Conservation (phyloP, 2,329 filamentous ascomycete genomes). For the Penicillium concentricum region DNA sequence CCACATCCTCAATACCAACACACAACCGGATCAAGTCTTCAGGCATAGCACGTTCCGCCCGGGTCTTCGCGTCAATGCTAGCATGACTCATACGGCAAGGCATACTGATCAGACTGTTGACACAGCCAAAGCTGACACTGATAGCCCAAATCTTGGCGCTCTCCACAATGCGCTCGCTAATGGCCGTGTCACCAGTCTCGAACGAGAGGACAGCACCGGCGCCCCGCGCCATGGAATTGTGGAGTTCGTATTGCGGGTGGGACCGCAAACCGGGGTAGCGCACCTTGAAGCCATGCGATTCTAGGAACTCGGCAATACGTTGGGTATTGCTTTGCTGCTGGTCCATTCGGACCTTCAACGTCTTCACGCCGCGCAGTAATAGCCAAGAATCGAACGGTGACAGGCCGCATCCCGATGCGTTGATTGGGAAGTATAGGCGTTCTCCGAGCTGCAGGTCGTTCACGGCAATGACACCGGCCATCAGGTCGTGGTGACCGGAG, state of each 20-base stretch:
- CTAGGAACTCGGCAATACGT: slow-evolving; percentile 86
- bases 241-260: slow-evolving; percentile 93
- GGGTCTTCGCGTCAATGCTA: slow-evolving; percentile 93
- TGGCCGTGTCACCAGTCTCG: slow-evolving; percentile 80
- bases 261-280: slow-evolving; percentile 92
- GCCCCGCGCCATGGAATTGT: slow-evolving; percentile 92
- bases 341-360: slow-evolving; percentile 95
- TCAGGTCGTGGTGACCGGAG: slow-evolving; percentile 96
- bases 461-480: slow-evolving; percentile 94
- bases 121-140: slow-evolving; percentile 95
- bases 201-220: slow-evolving; percentile 94
- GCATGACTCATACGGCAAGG: slow-evolving; percentile 99
- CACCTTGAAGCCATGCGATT: slow-evolving; percentile 87
- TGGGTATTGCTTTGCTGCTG: slow-evolving; percentile 94
- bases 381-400: slow-evolving; percentile 96
- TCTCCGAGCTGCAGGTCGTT: slow-evolving; percentile 81
- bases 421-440: slow-evolving; percentile 94
- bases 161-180: slow-evolving; percentile 93
- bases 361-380: slow-evolving; percentile 93
- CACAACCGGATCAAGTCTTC: slow-evolving; percentile 96
- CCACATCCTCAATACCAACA: slow-evolving; percentile 90
- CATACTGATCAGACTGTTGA: slow-evolving; percentile 99
- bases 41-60: slow-evolving; percentile 84
- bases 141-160: slow-evolving; percentile 90
- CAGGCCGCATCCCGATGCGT: slow-evolving; percentile 89